Conservation (phyloP, 2,329 filamentous ascomycete genomes). For the Magnaporthiopsis incrustans region DNA sequence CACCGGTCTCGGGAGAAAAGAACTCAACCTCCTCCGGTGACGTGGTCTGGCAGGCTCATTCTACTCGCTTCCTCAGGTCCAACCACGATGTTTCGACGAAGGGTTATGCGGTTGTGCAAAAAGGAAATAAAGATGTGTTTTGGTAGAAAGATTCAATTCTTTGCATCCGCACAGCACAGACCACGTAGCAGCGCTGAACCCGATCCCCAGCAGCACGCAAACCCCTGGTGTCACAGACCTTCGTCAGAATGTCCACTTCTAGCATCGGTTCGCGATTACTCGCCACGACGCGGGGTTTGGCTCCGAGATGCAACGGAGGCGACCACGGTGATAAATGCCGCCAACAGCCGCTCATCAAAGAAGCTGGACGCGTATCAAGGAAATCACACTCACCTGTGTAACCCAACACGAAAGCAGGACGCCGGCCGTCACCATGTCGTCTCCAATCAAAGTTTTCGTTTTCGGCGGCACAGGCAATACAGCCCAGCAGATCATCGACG, state of each 20-base stretch:
- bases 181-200: no score
- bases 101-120: no score
- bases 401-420: background rate
- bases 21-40: no score
- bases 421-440: background rate
- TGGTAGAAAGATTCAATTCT: no score
- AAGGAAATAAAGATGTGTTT: no score
- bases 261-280: background rate
- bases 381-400: background rate
- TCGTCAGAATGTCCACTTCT: background rate
- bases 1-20: no score
- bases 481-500: conserved; percentile 29
- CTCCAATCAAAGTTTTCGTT: conserved; percentile 22
- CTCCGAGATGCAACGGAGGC: background rate
- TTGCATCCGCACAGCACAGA: background rate
- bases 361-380: no score
- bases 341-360: background rate
- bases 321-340: background rate
- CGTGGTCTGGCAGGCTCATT: no score
- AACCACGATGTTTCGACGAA: no score
- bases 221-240: background rate
- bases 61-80: no score
- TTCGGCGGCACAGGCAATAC: conserved; percentile 35
- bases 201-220: no score
- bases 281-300: background rate